Base-by-base conservation (phyloP, 768 basidiomycete species). In the Tylopilus intermedius region DNA sequence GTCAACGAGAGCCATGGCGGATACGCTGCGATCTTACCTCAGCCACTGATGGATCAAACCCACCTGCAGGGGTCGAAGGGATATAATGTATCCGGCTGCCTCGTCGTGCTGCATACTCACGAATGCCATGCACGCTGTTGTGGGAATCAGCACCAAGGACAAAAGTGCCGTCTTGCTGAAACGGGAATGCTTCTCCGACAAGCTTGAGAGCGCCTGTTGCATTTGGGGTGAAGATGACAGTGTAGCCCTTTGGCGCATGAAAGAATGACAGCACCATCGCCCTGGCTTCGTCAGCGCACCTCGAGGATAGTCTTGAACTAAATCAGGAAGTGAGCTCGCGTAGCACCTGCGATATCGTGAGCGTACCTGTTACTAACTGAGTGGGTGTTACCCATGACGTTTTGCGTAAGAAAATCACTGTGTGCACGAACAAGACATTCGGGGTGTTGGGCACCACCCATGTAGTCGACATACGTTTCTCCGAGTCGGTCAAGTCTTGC, bases 401-500 rank as follows among this genome's bases (percentile, higher is more conserved):
- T 81, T 47, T 71, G 72, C 37, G 75, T 80, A 29, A 92, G 77
- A 62, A 90, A 89, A 45, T 80, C 79, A 39, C 81, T 75, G 58
- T 90, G 87, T 8, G 81, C 79, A 32, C 76, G 77, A 51, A 91
- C 79, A 29, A 92, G 79, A 59, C 82, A 85, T 59, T 88, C 85
- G 10, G 90, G 90, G 57, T 88, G 89, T 30, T 91, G 72, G 0
- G 86, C 79, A 21, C 86, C 88, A 26, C 90, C 90, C 87, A 91
- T 91, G 57, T 87, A 91, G 62, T 92, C 90, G 55, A 90, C 84
- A 55, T 91, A 91, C 8, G 83, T 85, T 71, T 90, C 87, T 5
- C 80, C 80, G 8, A 73, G 70, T 8, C 76, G 77, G 55, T 83
- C 79, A 40, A 87, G 72, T 49, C 86, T 72, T 5, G 72, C 53